Percentiles rank a stretch among this genome's conserved stretches.
Evolutionary conservation across 2,329 filamentous ascomycete genomes (phyloP).

Genomic region (Fusarium vanettenii): DNA sequence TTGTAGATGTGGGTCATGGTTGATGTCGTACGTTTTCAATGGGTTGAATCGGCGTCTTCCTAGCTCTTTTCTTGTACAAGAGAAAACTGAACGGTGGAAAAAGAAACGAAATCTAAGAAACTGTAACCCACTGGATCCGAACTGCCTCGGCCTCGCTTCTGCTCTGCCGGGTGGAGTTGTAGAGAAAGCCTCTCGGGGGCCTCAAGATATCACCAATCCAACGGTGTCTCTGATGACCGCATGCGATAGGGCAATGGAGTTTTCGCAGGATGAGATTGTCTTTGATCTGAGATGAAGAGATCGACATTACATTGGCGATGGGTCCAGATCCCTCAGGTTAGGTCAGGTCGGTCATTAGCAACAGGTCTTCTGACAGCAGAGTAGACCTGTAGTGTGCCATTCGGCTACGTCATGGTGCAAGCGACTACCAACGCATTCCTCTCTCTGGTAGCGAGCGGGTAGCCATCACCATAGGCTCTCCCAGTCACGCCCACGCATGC

Average conservation of each 20-base stretch:
- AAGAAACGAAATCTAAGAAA: not conserved
- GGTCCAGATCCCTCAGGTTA: constrained; percentile 1
- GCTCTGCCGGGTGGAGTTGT: not conserved
- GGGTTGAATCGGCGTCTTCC: constrained; percentile 1
- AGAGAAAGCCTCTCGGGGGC: not conserved
- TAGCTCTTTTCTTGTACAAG: not conserved
- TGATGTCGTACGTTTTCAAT: constrained; percentile 17
- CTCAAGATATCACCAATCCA: constrained; percentile 1
- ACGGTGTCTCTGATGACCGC: constrained; percentile 1
- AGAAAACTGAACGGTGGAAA: not conserved
- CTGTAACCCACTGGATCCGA: not conserved
- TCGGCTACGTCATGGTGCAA: constrained; percentile 19
- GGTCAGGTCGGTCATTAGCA: not conserved
- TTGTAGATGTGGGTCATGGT: constrained; percentile 2
- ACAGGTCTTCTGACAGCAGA: not conserved
- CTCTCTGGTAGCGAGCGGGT: not conserved
- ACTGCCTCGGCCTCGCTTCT: not conserved
- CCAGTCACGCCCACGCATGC: not conserved
- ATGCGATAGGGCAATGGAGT: constrained; percentile 1
- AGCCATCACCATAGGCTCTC: not conserved
- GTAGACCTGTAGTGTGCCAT: not conserved
- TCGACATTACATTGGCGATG: constrained; percentile 10
- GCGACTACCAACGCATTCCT: constrained; percentile 12
- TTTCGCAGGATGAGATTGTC: constrained; percentile 2
- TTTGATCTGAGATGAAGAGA: constrained; percentile 12